Conservation (phyloP, 164 flowering plant genomes). For the Umbilicus rupestris region DNA sequence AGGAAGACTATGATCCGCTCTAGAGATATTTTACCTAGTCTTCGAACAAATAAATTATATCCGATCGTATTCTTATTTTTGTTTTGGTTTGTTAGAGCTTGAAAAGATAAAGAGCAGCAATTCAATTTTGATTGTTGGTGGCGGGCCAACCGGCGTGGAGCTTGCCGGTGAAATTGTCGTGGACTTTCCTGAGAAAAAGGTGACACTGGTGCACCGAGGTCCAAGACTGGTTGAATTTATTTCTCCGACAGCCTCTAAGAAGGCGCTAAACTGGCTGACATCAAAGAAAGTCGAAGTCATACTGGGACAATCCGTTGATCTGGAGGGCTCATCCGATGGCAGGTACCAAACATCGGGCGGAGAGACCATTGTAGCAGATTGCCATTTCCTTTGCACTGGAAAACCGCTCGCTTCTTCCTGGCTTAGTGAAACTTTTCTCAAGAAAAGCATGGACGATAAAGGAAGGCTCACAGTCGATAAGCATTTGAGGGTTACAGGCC, state of each 20-base stretch:
- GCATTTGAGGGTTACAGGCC: conserved; percentile 18
- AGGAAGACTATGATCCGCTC: too few relatives aligned
- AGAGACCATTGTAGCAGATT: conserved; percentile 19
- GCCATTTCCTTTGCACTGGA: conserved; percentile 20
- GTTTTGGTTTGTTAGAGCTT: conserved; percentile 8
- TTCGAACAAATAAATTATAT: neutral
- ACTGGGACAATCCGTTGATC: conserved; percentile 19
- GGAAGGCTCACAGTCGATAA: conserved; percentile 20
- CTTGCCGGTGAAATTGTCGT: conserved; percentile 21
- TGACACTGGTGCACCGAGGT: conserved; percentile 22
- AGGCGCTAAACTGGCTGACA: conserved; percentile 17
- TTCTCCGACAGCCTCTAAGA: conserved; percentile 17
- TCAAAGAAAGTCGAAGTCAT: conserved; percentile 21
- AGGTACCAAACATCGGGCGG: conserved; percentile 16
- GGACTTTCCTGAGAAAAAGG: conserved; percentile 20
- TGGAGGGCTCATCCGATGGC: conserved; percentile 13
- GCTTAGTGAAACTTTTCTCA: conserved; percentile 17
- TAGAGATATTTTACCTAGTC: neutral
- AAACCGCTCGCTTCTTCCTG: conserved; percentile 16
- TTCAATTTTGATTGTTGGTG: conserved; percentile 22
- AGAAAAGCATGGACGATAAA: conserved; percentile 13
- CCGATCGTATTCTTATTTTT: neutral
- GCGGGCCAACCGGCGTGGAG: conserved; percentile 24
- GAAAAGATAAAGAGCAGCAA: conserved; percentile 15
- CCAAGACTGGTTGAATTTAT: conserved; percentile 19